Base-by-base conservation (phyloP, 2,329 filamentous ascomycete genomes). In the Monilinia aucupariae region DNA sequence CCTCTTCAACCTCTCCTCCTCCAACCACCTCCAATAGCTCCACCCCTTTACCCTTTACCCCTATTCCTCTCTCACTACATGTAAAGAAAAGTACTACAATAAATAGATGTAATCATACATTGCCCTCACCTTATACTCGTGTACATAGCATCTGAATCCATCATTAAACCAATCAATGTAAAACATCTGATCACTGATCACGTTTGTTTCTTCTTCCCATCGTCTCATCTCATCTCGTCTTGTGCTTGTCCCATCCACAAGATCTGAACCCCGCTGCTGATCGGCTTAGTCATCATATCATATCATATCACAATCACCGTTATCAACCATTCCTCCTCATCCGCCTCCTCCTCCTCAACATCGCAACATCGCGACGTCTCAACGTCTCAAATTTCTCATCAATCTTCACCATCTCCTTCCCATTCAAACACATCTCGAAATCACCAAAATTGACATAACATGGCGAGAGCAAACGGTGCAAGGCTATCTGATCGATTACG, bases 401-500 rank as follows among this genome's bases (percentile, higher is more conserved):
- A 63, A 53, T 32, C 53, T 43, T 34, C 56, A 47, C 27, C 27
- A 47, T 15, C n/a, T n/a, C n/a, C n/a, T n/a, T n/a, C n/a, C n/a
- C n/a, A 45, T 64, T 27, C 25, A n/a, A 49, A 56, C n/a, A 30
- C 39, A 37, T 27, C 45, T 43, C 25, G 37, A 27, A 58, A 62
- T 59, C 56, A 61, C 9, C 58, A 54, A 30, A 60, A 37, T 61
- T 59, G 43, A 32, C 49, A 59, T 39, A 41, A 48, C 4, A 64
- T 68, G 66, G 62, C 47, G 25, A 61, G 56, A 47, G 67, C 68
- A 49, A 65, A 63, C 17, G 64, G 62, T 17, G 50, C 6, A 30
- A 30, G 27, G 27, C 6, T 69, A 34, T 64, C 68, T 8, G 62
- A 66, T 45, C 66, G 69, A 37, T 53, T 70, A 61, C 69, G 71